Percentiles rank a stretch among this genome's conserved stretches.
These are phyloP conservation scores for Venturia carpophila DNA, from an alignment of 2,329 filamentous ascomycete genomes.

Conservation along the genomic window DNA sequence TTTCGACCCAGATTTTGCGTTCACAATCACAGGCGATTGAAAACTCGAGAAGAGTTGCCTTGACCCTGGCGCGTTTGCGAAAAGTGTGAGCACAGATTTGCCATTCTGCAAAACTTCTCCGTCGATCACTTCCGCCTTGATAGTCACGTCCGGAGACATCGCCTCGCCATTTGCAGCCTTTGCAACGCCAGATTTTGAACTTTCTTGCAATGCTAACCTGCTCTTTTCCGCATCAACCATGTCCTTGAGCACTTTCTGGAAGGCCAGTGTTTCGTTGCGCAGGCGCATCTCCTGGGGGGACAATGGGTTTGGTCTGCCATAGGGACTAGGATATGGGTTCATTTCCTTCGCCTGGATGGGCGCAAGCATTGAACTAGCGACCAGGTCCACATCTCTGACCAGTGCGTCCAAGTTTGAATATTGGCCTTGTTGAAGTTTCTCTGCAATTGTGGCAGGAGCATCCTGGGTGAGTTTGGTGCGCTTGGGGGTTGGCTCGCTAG, in stretches of 20 bases:
- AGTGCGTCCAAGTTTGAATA: slow-evolving; percentile 39
- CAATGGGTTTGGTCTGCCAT: slow-evolving; percentile 7
- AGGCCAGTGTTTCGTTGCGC: not conserved
- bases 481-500: slow-evolving; percentile 38
- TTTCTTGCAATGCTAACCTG: not conserved
- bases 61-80: slow-evolving; percentile 64
- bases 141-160: not conserved
- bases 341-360: slow-evolving; percentile 15
- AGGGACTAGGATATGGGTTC: not conserved
- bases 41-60: slow-evolving; percentile 83
- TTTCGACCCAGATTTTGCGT: slow-evolving; percentile 29
- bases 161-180: slow-evolving; percentile 13
- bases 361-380: slow-evolving; percentile 1
- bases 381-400: slow-evolving; percentile 23
- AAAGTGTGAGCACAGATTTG: slow-evolving; percentile 63
- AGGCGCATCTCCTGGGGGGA: slow-evolving; percentile 15
- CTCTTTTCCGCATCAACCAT: slow-evolving; percentile 16
- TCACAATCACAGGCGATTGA: slow-evolving; percentile 42
- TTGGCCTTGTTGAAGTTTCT: slow-evolving; percentile 30
- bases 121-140: slow-evolving; percentile 14
- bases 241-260: slow-evolving; percentile 17
- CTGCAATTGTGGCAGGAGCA: slow-evolving; percentile 30
- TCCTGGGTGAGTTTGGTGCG: slow-evolving; percentile 36
- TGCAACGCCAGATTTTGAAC: not conserved
- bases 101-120: slow-evolving; percentile 35